These are phyloP conservation scores for Daldinia caldariorum DNA, from an alignment of 495 filamentous ascomycete genomes.

Conservation along the genomic window DNA sequence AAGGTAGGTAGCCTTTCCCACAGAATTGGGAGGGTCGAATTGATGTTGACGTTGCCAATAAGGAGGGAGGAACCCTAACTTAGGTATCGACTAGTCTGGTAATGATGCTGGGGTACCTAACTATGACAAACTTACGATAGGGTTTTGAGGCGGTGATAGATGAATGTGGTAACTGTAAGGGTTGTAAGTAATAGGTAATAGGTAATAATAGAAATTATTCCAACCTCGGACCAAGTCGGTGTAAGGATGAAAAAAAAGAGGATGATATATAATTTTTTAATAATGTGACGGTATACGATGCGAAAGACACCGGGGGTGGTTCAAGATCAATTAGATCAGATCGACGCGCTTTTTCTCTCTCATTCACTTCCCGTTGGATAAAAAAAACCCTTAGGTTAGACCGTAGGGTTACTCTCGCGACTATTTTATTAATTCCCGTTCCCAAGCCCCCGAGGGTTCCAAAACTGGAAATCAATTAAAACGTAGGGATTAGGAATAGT, in stretches of 20 bases:
- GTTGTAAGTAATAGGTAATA: not conserved
- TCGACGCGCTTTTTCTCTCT: slow-evolving; percentile 57
- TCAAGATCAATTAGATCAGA: slow-evolving; percentile 54
- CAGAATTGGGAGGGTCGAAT: not conserved
- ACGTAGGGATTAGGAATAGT: slow-evolving; percentile 51
- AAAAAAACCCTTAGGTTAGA: not conserved
- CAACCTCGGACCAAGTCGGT: not conserved
- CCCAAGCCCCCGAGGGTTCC: slow-evolving; percentile 44
- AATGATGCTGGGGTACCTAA: not conserved
- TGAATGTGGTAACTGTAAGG: too few relatives aligned
- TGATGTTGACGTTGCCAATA: not conserved
- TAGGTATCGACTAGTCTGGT: not conserved
- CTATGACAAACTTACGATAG: slow-evolving; percentile 1
- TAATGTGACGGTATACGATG: slow-evolving; percentile 3
- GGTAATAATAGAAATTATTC: slow-evolving; percentile 16
- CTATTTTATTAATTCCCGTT: slow-evolving; percentile 51
- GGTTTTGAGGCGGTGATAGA: not conserved
- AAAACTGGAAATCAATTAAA: slow-evolving; percentile 51
- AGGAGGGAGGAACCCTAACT: too few relatives aligned
- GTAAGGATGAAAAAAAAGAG: not conserved
- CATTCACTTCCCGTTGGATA: slow-evolving; percentile 18
- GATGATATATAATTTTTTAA: not conserved
- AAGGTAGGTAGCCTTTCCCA: not conserved
- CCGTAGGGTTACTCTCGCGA: slow-evolving; percentile 45
- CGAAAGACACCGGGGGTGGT: slow-evolving; percentile 7